Base-by-base conservation (phyloP, 2,329 filamentous ascomycete genomes). In the Cordyceps farinosa region DNA sequence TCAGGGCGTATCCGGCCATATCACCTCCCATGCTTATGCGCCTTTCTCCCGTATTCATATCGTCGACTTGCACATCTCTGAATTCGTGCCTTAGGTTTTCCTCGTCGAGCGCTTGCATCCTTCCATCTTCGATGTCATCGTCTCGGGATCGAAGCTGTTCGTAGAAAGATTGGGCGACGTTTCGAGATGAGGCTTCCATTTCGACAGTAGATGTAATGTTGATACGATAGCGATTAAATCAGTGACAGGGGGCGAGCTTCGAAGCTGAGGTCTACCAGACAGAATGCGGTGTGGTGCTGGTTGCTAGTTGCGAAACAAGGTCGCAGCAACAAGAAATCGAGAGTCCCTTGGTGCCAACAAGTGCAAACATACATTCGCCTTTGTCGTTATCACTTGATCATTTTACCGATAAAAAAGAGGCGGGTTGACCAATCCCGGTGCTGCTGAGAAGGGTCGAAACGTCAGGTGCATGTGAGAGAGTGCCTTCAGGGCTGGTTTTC, bases 11-110 rank as follows among this genome's bases (percentile, higher is more conserved):
- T n/a, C 38, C 38, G 29, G 34, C n/a, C 36, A 52, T n/a, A 2
- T 70, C 72, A 62, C 77, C 79, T 42, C 75, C 77, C 5, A 79
- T 69, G 2, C 79, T 81, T 38, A 77, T 70, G 30, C 74, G 79
- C 65, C 82, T 85, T 45, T 80, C 80, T 11, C 77, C 78, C 3
- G 78, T 72, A 5, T 71, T 76, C 6, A 84, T 72, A 5, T 73
- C 76, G 42, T 81, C 80, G 1, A 82, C 69, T 59, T 84, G 81
- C 51, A 81, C 78, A 50, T 83, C 79, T 47, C 79, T 77, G 61
- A 85, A 83, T 32, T 80, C 70, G 57, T 84, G 77, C 48, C 78
- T 78, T 7, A 85, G 70, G 65, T 85, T 85, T 68, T 84, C 80
- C 65, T 84, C 81, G 67, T 85, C 82, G 6, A 84, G 64, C 29